These are phyloP conservation scores for Serendipita sp. DNA, from an alignment of 1,284 basidiomycete genomes.

Conservation along the genomic window DNA sequence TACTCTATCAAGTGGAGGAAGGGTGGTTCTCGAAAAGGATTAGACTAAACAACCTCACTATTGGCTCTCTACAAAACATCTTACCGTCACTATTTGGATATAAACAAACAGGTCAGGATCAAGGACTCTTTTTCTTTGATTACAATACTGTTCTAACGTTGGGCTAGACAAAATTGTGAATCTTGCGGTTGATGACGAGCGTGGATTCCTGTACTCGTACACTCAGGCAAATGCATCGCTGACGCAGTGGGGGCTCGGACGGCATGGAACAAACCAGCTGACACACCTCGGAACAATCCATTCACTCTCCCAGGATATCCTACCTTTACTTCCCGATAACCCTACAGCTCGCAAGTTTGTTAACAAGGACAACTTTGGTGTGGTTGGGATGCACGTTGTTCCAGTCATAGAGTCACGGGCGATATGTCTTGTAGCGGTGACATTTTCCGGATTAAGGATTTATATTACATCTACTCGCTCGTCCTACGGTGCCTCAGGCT, in stretches of 20 bases:
- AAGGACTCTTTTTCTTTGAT: background rate
- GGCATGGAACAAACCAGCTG: slow-evolving; percentile 10
- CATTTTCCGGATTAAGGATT: slow-evolving; percentile 62
- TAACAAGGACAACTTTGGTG: background rate
- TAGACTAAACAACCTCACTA: slow-evolving; percentile 62
- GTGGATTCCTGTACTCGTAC: slow-evolving; percentile 63
- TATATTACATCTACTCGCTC: slow-evolving; percentile 46
- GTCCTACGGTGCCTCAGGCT: slow-evolving; percentile 22
- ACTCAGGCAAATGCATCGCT: slow-evolving; percentile 50
- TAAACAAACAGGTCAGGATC: slow-evolving; percentile 38
- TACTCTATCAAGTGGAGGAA: slow-evolving; percentile 83
- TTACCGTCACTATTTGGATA: slow-evolving; percentile 48
- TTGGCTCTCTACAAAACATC: slow-evolving; percentile 53
- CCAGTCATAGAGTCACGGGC: slow-evolving; percentile 25
- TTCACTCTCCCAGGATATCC: background rate
- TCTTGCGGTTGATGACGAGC: slow-evolving; percentile 48
- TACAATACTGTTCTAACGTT: background rate
- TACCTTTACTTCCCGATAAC: background rate
- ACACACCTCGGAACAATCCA: slow-evolving; percentile 8
- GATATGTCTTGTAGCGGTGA: slow-evolving; percentile 56
- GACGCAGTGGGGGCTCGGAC: slow-evolving; percentile 30
- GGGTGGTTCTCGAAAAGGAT: slow-evolving; percentile 86
- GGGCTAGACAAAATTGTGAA: slow-evolving; percentile 49
- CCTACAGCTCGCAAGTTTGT: slow-evolving; percentile 1
- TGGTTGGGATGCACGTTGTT: slow-evolving; percentile 50